Percentiles rank a stretch among this genome's conserved stretches.
Evolutionary conservation across 192 early-diverging fungal genomes (phyloP).

Genomic region (Endogone sp.): DNA sequence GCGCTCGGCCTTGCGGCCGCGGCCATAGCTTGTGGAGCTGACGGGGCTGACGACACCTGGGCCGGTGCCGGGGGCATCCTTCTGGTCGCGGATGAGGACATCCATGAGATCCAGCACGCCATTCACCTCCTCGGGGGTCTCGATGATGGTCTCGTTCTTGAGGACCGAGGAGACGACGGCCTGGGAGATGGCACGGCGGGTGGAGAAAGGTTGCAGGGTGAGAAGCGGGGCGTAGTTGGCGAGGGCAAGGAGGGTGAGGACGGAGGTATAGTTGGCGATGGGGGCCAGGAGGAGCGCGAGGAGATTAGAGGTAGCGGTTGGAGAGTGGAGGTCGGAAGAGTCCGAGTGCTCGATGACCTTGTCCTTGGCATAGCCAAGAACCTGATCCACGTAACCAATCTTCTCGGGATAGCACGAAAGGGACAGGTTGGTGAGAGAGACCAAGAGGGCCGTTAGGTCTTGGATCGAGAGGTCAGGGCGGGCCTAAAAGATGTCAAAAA

Average conservation of each 20-base stretch:
- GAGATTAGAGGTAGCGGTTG: conserved; percentile 68
- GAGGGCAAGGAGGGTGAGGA: conserved; percentile 65
- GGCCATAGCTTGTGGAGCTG: conserved; percentile 28
- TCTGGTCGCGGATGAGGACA: conserved; percentile 79
- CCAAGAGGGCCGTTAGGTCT: conserved; percentile 88
- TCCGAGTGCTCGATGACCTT: conserved; percentile 59
- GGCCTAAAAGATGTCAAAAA: conserved; percentile 39
- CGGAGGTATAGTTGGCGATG: conserved; percentile 69
- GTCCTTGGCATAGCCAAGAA: conserved; percentile 86
- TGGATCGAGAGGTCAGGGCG: conserved; percentile 90
- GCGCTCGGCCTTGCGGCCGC: conserved; percentile 29
- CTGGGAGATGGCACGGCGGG: conserved; percentile 79
- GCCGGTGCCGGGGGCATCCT: conserved; percentile 57
- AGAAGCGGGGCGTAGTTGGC: conserved; percentile 82
- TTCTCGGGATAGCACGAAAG: conserved; percentile 90
- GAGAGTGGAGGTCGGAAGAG: conserved; percentile 66
- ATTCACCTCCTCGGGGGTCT: conserved; percentile 69
- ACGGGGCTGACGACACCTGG: conserved; percentile 27
- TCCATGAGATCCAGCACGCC: conserved; percentile 76
- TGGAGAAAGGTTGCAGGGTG: conserved; percentile 75
- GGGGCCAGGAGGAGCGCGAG: conserved; percentile 83
- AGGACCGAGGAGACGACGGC: conserved; percentile 67
- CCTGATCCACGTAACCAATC: conserved; percentile 84
- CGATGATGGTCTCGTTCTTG: conserved; percentile 65
- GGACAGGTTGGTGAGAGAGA: conserved; percentile 85